phyloP scores from a whole-genome alignment of 345 rosid genomes.

The Angophora floribunda region DNA sequence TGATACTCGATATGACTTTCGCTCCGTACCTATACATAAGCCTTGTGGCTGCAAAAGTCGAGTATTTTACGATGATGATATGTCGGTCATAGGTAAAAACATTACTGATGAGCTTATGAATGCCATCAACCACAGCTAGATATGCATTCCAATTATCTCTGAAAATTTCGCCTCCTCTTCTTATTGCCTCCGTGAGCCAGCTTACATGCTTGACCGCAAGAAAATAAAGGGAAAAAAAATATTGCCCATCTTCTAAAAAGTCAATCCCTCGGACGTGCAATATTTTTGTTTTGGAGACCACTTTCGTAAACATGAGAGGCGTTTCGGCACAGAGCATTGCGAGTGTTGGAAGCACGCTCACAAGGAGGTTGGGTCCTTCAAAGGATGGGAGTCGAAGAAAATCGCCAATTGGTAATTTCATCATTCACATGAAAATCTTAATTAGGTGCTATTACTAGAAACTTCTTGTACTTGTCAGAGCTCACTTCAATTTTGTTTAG shows the following conservation, averaged over 20 bases:
- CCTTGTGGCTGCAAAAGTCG: background rate
- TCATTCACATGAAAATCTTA: background rate
- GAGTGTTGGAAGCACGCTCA: background rate
- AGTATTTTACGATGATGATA: background rate
- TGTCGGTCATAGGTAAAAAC: background rate
- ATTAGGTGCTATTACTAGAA: no score
- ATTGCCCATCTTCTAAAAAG: background rate
- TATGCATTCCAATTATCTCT: background rate
- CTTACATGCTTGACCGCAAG: background rate
- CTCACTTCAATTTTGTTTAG: background rate
- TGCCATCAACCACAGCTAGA: background rate
- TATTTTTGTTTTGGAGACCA: background rate
- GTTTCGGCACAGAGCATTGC: rapidly evolving
- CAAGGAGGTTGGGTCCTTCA: background rate
- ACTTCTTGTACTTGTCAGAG: background rate
- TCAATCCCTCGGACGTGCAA: background rate
- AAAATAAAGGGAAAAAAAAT: background rate
- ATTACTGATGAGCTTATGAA: background rate
- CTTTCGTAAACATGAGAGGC: background rate
- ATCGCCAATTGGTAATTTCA: background rate
- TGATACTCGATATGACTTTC: background rate
- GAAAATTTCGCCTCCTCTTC: background rate
- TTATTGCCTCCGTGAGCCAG: background rate
- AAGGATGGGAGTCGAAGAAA: background rate
- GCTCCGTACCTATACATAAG: background rate